Evolutionary conservation across 352 stramenopile genomes (phyloP).

Genomic region (Phytophthora meadii): DNA sequence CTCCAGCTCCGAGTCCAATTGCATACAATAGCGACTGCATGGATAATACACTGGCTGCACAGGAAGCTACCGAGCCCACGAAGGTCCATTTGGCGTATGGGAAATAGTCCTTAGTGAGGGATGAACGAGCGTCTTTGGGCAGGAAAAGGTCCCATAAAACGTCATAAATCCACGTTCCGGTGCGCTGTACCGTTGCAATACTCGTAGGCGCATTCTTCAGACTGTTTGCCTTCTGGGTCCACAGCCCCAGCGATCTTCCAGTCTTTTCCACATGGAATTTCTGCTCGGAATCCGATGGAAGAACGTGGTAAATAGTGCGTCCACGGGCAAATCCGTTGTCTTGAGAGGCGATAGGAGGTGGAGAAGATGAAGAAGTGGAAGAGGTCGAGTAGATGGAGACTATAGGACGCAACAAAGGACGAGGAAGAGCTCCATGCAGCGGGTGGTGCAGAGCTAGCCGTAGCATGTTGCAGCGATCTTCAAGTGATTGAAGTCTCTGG

Average conservation of each 20-base stretch:
- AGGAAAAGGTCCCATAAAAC: slow-evolving; percentile 88
- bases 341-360: slow-evolving; percentile 26
- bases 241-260: slow-evolving; percentile 12
- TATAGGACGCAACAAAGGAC: slow-evolving; percentile 1
- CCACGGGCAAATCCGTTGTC: slow-evolving; percentile 36
- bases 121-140: slow-evolving; percentile 86
- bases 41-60: slow-evolving; percentile 89
- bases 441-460: neutral
- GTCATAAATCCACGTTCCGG: slow-evolving; percentile 47
- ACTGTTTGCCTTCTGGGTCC: slow-evolving; percentile 9
- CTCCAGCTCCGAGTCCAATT: slow-evolving; percentile 91
- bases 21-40: slow-evolving; percentile 95
- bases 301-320: slow-evolving; percentile 37
- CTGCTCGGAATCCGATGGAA: neutral
- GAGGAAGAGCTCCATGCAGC: neutral
- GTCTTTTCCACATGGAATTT: slow-evolving; percentile 31
- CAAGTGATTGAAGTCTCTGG: neutral
- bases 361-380: neutral
- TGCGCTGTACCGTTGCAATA: slow-evolving; percentile 29
- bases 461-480: slow-evolving; percentile 24
- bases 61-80: slow-evolving; percentile 77
- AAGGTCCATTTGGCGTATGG: slow-evolving; percentile 91
- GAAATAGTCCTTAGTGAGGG: slow-evolving; percentile 87
- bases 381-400: slow-evolving; percentile 15
- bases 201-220: slow-evolving; percentile 3